Evolutionary conservation across 192 early-diverging fungal genomes (phyloP).

Genomic region (Oehlia diaphana): DNA sequence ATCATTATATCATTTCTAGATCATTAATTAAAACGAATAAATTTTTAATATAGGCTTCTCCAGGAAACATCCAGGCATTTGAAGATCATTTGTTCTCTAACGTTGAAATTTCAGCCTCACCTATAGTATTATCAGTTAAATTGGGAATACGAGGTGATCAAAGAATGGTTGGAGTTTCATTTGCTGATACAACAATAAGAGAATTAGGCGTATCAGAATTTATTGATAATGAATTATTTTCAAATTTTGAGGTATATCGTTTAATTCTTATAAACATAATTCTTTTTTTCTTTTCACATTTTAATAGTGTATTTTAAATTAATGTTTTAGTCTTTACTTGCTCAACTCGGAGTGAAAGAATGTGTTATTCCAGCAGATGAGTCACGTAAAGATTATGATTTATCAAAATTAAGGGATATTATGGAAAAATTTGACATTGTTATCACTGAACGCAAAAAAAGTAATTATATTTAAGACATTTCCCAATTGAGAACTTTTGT

Average conservation of each 20-base stretch:
- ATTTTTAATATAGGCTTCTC: slow-evolving; percentile 69
- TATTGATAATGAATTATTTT: slow-evolving; percentile 88
- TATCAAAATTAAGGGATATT: slow-evolving; percentile 65
- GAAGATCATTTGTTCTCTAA: slow-evolving; percentile 87
- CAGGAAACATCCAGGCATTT: slow-evolving; percentile 89
- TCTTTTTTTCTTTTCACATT: background rate
- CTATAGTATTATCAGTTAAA: slow-evolving; percentile 81
- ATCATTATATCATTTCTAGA: background rate
- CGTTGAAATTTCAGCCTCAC: slow-evolving; percentile 68
- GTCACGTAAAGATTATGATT: slow-evolving; percentile 63
- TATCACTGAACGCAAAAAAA: slow-evolving; percentile 64
- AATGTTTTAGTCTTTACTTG: slow-evolving; percentile 66
- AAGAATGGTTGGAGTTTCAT: slow-evolving; percentile 83
- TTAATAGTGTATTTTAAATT: background rate
- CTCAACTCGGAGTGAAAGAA: slow-evolving; percentile 94
- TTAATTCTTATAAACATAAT: background rate
- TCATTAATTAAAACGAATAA: background rate
- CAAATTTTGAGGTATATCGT: slow-evolving; percentile 80
- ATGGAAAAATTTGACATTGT: slow-evolving; percentile 79
- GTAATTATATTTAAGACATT: slow-evolving; percentile 32
- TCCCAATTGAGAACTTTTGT: background rate
- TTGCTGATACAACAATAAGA: slow-evolving; percentile 83
- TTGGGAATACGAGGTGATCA: slow-evolving; percentile 58
- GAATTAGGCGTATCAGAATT: slow-evolving; percentile 86
- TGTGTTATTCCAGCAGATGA: slow-evolving; percentile 69